Evolutionary conservation across 805 yeast species (phyloP), one percentile per base, ranked within the genome.

Genomic region (Kodamaea jinghongensis): DNA sequence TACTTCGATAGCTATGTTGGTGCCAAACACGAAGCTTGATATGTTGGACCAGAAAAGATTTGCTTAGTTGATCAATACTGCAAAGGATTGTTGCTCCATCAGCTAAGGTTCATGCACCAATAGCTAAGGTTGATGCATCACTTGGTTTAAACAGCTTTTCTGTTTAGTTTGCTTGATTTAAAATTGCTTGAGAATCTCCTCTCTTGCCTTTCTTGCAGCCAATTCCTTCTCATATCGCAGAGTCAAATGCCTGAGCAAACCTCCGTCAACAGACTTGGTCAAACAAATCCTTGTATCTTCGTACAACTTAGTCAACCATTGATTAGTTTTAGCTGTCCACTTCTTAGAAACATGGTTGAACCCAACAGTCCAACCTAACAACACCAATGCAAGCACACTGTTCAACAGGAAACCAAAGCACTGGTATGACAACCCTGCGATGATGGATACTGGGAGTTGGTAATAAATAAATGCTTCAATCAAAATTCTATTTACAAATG

Each of bases 331-430:
- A 1, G 32, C 31, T 20, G 55, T 60, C 75, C 75, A 69, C 4
- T 36, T 44, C 26, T 58, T 61, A 4, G 70, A 58, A 3, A 69
- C 71, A 28, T 63, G 56, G 40, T 68, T 68, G 49, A 69, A 66
- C 9, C 75, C 75, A 36, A 64, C 43, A 6, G 60, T 63, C 61
- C 65, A 58, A 0, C 75, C 75, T n/a, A 69, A 48, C 4, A 52
- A 44, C 4, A 54, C 60, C 4, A 69, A 45, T 0, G 73, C 71
- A 27, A 55, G 37, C 0, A 67, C 60, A 11, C 61, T 49, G 31
- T 69, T 62, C 2, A 52, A 37, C 2, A 59, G 50, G 36, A 67
- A 54, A 2, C 57, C 70, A 45, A 69, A 64, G 45, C 54, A 57
- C 17, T 58, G 51, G 45, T 60, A 65, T 2, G 70, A 54, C 11